A percentile compares a stretch with the other conserved stretches of the same genome.
Conservation (phyloP, 257 asterid species). For the Misopates orontium region DNA sequence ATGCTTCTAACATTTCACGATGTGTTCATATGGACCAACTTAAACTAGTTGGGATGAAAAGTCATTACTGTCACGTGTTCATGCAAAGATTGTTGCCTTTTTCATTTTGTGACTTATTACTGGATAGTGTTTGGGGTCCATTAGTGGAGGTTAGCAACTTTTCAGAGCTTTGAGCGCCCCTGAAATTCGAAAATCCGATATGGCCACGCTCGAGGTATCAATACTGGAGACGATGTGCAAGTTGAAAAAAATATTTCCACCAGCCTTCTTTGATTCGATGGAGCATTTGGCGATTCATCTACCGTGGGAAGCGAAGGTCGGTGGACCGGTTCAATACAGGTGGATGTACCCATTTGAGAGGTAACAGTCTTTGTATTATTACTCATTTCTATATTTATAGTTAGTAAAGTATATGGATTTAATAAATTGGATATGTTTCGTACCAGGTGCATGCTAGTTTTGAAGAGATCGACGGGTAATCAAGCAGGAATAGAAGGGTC, state of each 20-base stretch:
- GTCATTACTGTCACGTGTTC: constrained; percentile 1
- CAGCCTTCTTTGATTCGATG: neutral
- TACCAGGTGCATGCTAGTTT: too few species aligned
- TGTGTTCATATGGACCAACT: neutral
- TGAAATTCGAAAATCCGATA: neutral
- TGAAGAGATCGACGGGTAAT: too few species aligned
- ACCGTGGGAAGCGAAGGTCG: too few species aligned
- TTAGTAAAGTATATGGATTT: too few species aligned
- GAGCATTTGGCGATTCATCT: too few species aligned
- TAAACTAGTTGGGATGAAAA: neutral
- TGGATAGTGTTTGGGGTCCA: neutral
- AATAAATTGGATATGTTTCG: too few species aligned
- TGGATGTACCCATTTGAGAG: too few species aligned
- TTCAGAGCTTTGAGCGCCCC: neutral
- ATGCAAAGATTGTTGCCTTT: neutral
- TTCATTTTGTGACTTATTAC: neutral
- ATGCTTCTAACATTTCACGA: neutral
- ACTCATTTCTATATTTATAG: too few species aligned
- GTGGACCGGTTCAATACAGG: too few species aligned
- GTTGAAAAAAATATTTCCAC: neutral
- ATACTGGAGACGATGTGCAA: neutral
- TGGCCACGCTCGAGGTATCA: neutral
- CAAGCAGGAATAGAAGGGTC: too few species aligned
- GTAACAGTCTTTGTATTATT: too few species aligned
- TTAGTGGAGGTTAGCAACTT: neutral